A percentile compares a stretch with the other conserved stretches of the same genome.
Evolutionary conservation across 1,284 basidiomycete species (phyloP).

Genomic region (Ganoderma leucocontextum): DNA sequence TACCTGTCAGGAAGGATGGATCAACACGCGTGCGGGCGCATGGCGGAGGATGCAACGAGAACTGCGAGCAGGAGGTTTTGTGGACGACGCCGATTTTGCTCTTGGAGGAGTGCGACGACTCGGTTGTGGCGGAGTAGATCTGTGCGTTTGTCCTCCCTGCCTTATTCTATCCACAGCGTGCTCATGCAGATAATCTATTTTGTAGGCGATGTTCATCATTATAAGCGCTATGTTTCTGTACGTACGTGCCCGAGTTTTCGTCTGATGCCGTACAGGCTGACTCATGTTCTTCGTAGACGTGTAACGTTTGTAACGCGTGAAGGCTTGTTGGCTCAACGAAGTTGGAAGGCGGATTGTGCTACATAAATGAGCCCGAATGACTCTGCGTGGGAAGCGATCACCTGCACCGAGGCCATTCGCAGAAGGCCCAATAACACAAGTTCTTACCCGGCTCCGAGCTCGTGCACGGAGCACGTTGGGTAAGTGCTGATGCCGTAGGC

Average conservation of each 20-base stretch:
- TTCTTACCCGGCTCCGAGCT: background rate
- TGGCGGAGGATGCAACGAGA: background rate
- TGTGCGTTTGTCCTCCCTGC: background rate
- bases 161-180: background rate
- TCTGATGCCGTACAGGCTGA: background rate
- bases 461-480: background rate
- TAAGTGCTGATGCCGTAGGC: background rate
- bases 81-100: slow-evolving; percentile 10
- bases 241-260: background rate
- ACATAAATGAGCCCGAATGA: background rate
- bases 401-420: background rate
- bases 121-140: background rate
- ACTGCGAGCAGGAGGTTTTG: slow-evolving; percentile 1
- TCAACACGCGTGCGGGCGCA: background rate
- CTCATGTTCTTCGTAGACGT: background rate
- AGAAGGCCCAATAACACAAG: background rate
- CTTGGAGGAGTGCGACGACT: background rate
- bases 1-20: slow-evolving; percentile 36
- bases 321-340: no score
- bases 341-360: no score
- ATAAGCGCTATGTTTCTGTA: background rate
- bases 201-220: background rate
- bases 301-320: no score
- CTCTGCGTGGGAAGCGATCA: slow-evolving; percentile 12
- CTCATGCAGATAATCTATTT: background rate